Evolutionary conservation across 306 rosid genomes (phyloP), one percentile per base, ranked within the genome.

Genomic region (Prunus salicina): DNA sequence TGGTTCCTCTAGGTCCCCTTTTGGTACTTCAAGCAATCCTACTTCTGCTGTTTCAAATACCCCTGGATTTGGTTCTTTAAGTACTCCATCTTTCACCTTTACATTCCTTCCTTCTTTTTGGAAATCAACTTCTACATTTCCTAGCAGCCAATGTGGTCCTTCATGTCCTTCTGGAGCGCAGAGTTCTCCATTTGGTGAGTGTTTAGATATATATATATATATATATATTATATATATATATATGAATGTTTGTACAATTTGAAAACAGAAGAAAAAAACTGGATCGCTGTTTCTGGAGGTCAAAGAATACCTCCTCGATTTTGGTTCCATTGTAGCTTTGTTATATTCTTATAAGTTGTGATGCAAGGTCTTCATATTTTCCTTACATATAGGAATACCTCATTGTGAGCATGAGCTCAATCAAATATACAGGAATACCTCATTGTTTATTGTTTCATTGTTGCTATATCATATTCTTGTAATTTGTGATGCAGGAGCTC

Each of bases 161-260:
- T 3, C 93, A 64, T 80, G 93, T 72, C 88, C 97, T 69, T 92
- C 88, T 71, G 96, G 96, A 65, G 92, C 84, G 47, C 96, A 90
- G 80, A 92, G 91, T 81, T 90, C 97, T 80, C 81, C 88, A 41
- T 92, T 90, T 86, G 96, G 97, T 92, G 83, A 89, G 89, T 85
- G n/a, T 30, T 58, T 63, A 8, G 18, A 51, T 30, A 25, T 25
- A 25, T 27, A 27, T 27, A 27, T 27, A 27, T 27, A 27, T 27
- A 27, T 27, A 27, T 27, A 27, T 27, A 27, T 27, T 27, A 20
- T 73, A 13, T 50, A 32, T 2, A 30, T 30, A 30, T 30, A 1
- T 63, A 47, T 1, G 20, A 22, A 15, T 20, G 18, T 12, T 76
- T 57, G 25, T 22, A 10, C 32, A 16, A 28, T 66, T 72, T 41